phyloP scores from a whole-genome alignment of 2,329 filamentous ascomycete species.

The Kalmusia sp. region DNA sequence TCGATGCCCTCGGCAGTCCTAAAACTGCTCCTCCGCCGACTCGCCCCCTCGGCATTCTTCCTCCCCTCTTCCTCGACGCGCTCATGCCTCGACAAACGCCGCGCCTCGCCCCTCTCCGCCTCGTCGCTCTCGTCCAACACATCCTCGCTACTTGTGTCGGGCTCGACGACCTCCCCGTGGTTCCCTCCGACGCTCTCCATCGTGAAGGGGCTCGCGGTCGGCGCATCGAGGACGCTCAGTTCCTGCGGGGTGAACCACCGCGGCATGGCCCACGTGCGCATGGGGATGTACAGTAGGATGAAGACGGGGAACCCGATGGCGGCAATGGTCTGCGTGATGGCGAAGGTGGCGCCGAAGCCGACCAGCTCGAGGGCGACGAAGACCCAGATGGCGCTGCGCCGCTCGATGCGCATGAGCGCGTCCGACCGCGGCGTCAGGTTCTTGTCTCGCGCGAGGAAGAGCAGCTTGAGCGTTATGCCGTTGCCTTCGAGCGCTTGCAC shows the following conservation, averaged over 20 bases:
- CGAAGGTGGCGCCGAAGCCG: constrained; percentile 62
- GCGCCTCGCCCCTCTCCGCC: constrained; percentile 35
- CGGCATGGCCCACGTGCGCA: constrained; percentile 59
- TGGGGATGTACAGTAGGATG: constrained; percentile 63
- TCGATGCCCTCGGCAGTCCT: constrained; percentile 24
- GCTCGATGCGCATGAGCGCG: constrained; percentile 53
- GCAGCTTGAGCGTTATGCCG: constrained; percentile 59
- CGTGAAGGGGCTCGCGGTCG: constrained; percentile 62
- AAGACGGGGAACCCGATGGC: constrained; percentile 67
- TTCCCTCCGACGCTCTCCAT: constrained; percentile 61
- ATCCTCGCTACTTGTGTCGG: constrained; percentile 1
- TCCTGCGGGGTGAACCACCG: constrained; percentile 58
- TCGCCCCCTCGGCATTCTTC: constrained; percentile 11
- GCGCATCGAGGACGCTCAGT: constrained; percentile 59
- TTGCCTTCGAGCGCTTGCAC: constrained; percentile 60
- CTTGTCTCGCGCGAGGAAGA: constrained; percentile 57
- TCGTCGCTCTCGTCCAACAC: constrained; percentile 31
- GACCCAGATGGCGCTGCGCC: constrained; percentile 53
- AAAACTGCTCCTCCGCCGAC: constrained; percentile 27
- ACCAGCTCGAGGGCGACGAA: constrained; percentile 61
- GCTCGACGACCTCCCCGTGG: constrained; percentile 36
- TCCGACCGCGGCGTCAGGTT: constrained; percentile 58
- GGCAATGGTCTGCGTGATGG: constrained; percentile 66
- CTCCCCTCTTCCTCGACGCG: constrained; percentile 11
- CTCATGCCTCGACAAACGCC: constrained; percentile 13